These are phyloP conservation scores for Yarrowia phangngaensis DNA, from an alignment of 805 yeast species.

Conservation along the genomic window DNA sequence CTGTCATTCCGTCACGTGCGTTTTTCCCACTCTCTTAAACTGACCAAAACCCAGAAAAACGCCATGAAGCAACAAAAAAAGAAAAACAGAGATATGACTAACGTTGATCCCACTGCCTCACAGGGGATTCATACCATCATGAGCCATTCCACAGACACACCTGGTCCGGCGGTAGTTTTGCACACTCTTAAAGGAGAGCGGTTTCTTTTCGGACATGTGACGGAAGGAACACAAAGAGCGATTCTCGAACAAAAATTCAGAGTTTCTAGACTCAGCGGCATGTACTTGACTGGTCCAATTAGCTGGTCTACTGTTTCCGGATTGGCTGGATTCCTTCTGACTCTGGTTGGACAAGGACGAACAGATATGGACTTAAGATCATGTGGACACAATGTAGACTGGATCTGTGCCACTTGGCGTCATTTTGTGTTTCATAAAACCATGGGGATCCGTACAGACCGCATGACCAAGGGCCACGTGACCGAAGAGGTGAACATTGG, in stretches of 20 bases:
- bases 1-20: no score
- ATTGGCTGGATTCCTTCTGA: slow-evolving; percentile 79
- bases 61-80: no score
- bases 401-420: slow-evolving; percentile 76
- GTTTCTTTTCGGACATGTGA: slow-evolving; percentile 70
- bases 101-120: not conserved
- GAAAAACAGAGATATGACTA: not conserved
- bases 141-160: slow-evolving; percentile 45
- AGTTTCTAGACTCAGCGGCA: slow-evolving; percentile 54
- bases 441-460: slow-evolving; percentile 50
- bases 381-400: slow-evolving; percentile 48
- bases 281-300: slow-evolving; percentile 75
- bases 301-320: slow-evolving; percentile 86
- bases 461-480: slow-evolving; percentile 13
- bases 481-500: slow-evolving; percentile 15
- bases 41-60: no score
- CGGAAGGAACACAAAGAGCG: slow-evolving; percentile 83
- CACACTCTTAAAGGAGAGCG: slow-evolving; percentile 48
- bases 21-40: no score
- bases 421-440: slow-evolving; percentile 72
- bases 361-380: slow-evolving; percentile 47
- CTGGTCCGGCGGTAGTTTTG: slow-evolving; percentile 49
- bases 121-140: not conserved
- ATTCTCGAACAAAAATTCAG: slow-evolving; percentile 58
- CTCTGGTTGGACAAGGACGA: slow-evolving; percentile 63